Evolutionary conservation across 177 flowering plant genomes (phyloP).

Genomic region (Telopea speciosissima): DNA sequence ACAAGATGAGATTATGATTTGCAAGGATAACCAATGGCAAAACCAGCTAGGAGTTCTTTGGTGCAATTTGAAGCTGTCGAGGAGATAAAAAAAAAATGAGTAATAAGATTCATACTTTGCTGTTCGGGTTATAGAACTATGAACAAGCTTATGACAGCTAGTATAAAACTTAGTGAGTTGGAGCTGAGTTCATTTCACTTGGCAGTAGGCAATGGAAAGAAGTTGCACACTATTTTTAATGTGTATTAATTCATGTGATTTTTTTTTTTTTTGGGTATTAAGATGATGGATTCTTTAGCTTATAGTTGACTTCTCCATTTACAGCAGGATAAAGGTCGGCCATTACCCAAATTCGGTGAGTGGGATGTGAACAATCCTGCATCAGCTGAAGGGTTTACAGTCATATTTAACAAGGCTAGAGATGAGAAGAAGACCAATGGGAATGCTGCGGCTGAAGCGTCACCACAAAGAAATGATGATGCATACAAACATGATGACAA

Average conservation of each 20-base stretch:
- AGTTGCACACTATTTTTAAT: neutral
- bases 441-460: neutral
- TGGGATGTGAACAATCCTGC: slow-evolving; percentile 78
- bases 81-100: too few species aligned
- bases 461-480: neutral
- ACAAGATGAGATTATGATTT: too few species aligned
- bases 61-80: too few species aligned
- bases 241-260: neutral
- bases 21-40: too few species aligned
- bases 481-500: neutral
- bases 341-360: slow-evolving; percentile 73
- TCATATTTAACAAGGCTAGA: slow-evolving; percentile 29
- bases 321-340: slow-evolving; percentile 46
- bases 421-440: slow-evolving; percentile 22
- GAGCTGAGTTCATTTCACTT: too few species aligned
- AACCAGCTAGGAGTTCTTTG: too few species aligned
- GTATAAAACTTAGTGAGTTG: too few species aligned
- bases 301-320: neutral
- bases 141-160: too few species aligned
- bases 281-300: neutral
- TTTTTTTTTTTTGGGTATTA: too few species aligned
- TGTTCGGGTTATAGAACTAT: too few species aligned
- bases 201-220: neutral
- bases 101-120: too few species aligned
- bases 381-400: slow-evolving; percentile 61